Evolutionary conservation across 2,329 filamentous ascomycete genomes (phyloP).

Genomic region (Pestalotiopsis sp.): DNA sequence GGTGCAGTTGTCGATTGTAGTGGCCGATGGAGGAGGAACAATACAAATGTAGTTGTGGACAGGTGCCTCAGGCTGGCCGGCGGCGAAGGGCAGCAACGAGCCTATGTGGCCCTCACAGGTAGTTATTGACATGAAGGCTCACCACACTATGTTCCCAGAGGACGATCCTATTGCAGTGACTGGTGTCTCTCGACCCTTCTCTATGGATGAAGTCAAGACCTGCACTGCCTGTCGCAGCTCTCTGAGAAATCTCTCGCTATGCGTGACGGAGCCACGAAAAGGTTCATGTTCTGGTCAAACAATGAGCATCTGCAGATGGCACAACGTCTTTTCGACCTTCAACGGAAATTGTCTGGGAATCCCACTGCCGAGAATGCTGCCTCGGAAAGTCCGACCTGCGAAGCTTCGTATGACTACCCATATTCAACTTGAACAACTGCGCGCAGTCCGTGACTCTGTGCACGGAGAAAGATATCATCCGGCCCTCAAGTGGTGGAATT

Average conservation of each 20-base stretch:
- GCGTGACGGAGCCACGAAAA: constrained; percentile 66
- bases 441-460: constrained; percentile 19
- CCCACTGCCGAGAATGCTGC: not conserved
- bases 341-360: constrained; percentile 12
- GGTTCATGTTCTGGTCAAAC: constrained; percentile 61
- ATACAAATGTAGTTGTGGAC: too few relatives aligned
- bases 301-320: constrained; percentile 29
- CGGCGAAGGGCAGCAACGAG: too few relatives aligned
- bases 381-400: constrained; percentile 1
- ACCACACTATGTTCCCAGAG: constrained; percentile 47
- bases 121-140: constrained; percentile 54
- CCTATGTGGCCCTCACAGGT: too few relatives aligned
- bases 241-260: constrained; percentile 57
- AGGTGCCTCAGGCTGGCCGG: too few relatives aligned
- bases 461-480: constrained; percentile 22
- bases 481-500: constrained; percentile 23
- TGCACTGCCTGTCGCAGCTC: constrained; percentile 65
- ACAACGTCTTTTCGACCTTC: constrained; percentile 14
- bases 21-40: too few relatives aligned
- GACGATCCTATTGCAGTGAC: constrained; percentile 36
- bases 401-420: constrained; percentile 12
- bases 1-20: too few relatives aligned
- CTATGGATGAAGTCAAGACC: constrained; percentile 47
- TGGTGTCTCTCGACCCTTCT: constrained; percentile 48
- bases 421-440: constrained; percentile 20